These are phyloP conservation scores for Drechslerella coelobrocha DNA, from an alignment of 2,329 filamentous ascomycete genomes.

Conservation along the genomic window DNA sequence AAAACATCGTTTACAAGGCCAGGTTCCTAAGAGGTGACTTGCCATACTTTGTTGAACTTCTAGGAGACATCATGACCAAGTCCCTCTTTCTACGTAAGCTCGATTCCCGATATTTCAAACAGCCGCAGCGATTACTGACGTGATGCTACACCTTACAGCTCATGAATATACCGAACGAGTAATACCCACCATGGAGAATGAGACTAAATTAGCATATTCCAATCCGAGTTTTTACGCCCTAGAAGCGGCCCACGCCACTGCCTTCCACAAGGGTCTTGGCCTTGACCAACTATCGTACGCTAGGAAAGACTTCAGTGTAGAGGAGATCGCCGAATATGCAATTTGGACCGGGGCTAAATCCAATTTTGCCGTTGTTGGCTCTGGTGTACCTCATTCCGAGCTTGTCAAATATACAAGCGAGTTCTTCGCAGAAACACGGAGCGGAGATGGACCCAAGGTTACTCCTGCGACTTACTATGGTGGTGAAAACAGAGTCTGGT, in stretches of 20 bases:
- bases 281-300: slow-evolving; percentile 75
- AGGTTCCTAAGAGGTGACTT: slow-evolving; percentile 95
- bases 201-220: slow-evolving; percentile 74
- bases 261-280: slow-evolving; percentile 93
- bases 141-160: slow-evolving; percentile 64
- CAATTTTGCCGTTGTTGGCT: slow-evolving; percentile 90
- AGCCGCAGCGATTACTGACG: not conserved
- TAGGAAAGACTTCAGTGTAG: slow-evolving; percentile 76
- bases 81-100: slow-evolving; percentile 79
- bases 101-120: not conserved
- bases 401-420: slow-evolving; percentile 89
- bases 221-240: slow-evolving; percentile 74
- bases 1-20: slow-evolving; percentile 89
- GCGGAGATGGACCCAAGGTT: slow-evolving; percentile 66
- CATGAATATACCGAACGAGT: slow-evolving; percentile 92
- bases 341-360: slow-evolving; percentile 81
- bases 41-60: slow-evolving; percentile 94
- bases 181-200: slow-evolving; percentile 74
- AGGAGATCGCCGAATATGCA: slow-evolving; percentile 78
- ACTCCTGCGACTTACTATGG: slow-evolving; percentile 82
- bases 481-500: slow-evolving; percentile 88
- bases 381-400: slow-evolving; percentile 77
- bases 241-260: slow-evolving; percentile 82
- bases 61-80: slow-evolving; percentile 86
- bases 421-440: slow-evolving; percentile 80